These are phyloP conservation scores for Sclerotinia spermophila DNA, from an alignment of 2,329 filamentous ascomycete genomes.

Conservation along the genomic window DNA sequence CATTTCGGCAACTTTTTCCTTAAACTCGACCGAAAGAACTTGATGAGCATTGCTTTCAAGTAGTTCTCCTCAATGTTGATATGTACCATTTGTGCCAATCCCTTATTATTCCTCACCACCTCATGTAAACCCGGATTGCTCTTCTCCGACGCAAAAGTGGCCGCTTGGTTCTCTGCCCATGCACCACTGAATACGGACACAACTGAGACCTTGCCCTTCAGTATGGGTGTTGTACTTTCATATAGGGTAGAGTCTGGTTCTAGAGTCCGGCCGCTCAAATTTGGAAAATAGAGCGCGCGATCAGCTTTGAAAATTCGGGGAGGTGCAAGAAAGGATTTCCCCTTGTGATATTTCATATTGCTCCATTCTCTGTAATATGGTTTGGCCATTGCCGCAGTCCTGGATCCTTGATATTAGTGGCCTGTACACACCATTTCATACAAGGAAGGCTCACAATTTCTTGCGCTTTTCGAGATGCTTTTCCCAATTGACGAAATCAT, in stretches of 20 bases:
- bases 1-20: conserved; percentile 47
- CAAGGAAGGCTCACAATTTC: conserved; percentile 55
- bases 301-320: conserved; percentile 79
- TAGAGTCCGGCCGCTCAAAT: conserved; percentile 78
- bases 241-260: conserved; percentile 46
- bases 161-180: conserved; percentile 81
- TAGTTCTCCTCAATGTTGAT: conserved; percentile 85
- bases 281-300: conserved; percentile 87
- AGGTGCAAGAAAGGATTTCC: conserved; percentile 88
- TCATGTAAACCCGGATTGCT: conserved; percentile 67
- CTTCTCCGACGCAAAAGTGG: conserved; percentile 63
- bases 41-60: conserved; percentile 59
- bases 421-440: not conserved
- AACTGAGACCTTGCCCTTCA: conserved; percentile 71
- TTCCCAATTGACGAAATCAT: conserved; percentile 81
- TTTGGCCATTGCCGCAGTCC: conserved; percentile 70
- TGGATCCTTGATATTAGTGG: conserved; percentile 37
- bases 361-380: conserved; percentile 97
- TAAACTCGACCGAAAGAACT: conserved; percentile 53
- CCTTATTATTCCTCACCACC: conserved; percentile 52
- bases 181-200: conserved; percentile 76
- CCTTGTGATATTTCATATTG: conserved; percentile 76
- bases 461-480: conserved; percentile 76
- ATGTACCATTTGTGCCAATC: conserved; percentile 69
- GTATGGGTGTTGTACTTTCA: conserved; percentile 69